These are phyloP conservation scores for Asclepias syriaca DNA, from an alignment of 257 asterid species.

Conservation along the genomic window DNA sequence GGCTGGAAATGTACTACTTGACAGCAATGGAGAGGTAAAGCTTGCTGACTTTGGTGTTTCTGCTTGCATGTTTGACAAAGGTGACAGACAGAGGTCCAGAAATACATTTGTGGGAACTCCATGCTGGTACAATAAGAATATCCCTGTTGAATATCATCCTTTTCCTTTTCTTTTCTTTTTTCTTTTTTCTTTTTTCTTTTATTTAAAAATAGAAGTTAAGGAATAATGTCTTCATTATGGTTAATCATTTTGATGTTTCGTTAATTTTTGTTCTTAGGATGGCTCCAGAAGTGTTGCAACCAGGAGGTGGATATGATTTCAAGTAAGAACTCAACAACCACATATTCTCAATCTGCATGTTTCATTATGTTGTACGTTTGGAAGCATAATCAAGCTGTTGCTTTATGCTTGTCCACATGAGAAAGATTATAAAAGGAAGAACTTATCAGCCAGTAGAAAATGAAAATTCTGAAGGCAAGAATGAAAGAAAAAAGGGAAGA, in stretches of 20 bases:
- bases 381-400: not conserved
- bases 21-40: slow-evolving; percentile 80
- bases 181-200: too few relatives aligned
- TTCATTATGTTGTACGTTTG: not conserved
- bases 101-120: slow-evolving; percentile 99
- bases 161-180: not conserved
- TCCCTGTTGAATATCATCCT: slow-evolving; percentile 7
- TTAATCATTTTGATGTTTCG: slow-evolving; percentile 15
- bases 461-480: not conserved
- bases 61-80: slow-evolving; percentile 92
- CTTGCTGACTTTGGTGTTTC: slow-evolving; percentile 99
- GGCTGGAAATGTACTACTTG: slow-evolving; percentile 97
- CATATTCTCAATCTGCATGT: not conserved
- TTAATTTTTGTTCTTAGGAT: slow-evolving; percentile 52
- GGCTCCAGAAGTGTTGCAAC: slow-evolving; percentile 99
- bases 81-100: slow-evolving; percentile 95
- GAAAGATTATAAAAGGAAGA: not conserved
- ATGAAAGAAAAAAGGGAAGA: not conserved
- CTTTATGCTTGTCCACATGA: not conserved
- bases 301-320: slow-evolving; percentile 97
- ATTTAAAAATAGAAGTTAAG: not conserved
- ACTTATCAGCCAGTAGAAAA: not conserved
- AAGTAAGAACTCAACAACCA: slow-evolving; percentile 46
- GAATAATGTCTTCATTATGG: slow-evolving; percentile 2
- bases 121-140: slow-evolving; percentile 62